Evolutionary conservation across 192 early-diverging fungal genomes (phyloP), one percentile per base, ranked within the genome.

Genomic region (Gaertneriomyces semiglobifer): DNA sequence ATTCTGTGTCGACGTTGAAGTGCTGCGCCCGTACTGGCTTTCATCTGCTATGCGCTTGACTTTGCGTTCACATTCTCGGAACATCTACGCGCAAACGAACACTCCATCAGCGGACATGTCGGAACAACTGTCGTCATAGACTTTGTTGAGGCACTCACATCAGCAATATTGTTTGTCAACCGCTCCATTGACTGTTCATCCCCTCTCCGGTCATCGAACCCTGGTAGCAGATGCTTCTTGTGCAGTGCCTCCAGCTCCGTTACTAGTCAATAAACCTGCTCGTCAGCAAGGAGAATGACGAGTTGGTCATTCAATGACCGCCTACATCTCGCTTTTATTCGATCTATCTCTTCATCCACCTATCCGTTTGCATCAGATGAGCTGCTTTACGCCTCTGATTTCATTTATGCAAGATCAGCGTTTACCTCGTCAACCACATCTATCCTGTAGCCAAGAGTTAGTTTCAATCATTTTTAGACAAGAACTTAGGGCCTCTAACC

Each of bases 371-470:
- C 25, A 33, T 33, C 25, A 33, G 25, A 33, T 33, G 25, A 33
- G 25, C 25, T 33, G 25, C 25, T 33, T 33, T 33, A 33, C 25
- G 25, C 25, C 25, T 33, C 2, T 33, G 25, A 33, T 33, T 33
- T 33, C 2, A 33, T 33, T 33, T 33, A 33, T 33, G 25, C 25
- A 33, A 33, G 25, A 33, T 33, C 25, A 18, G 41, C 85, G 66
- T 84, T 78, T 16, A 96, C 88, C 72, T 95, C 92, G 48, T 95
- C 93, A 7, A 93, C 92, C 57, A 93, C 84, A 75, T 95, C 93
- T 7, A 92, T 87, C 93, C 89, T 92, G 68, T 33, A 7, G 25
- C 18, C 4, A 33, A 57, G 14, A 25, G 55, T 57, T 12, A 57
- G 25, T 3, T 0, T 57, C 18, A 25, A 57, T 57, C 4, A 57